Evolutionary conservation across 1,284 basidiomycete species (phyloP), one percentile per base, ranked within the genome.

Genomic region (Malassezia japonica): DNA sequence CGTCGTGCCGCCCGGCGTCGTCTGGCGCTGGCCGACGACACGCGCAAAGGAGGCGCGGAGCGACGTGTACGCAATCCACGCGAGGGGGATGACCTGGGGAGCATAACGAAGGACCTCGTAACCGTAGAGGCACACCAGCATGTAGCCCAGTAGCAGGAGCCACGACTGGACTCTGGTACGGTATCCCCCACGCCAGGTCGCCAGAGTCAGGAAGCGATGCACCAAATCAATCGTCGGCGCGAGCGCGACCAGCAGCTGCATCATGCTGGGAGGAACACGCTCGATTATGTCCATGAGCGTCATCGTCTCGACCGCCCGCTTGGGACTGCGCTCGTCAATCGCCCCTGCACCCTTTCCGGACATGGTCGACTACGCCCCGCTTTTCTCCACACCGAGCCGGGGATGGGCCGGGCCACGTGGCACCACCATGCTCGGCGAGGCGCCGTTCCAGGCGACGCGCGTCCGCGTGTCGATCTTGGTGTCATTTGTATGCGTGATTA

Each of bases 21-120:
- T 60, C 56, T 20, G 51, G 2, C 27, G 25, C 6, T 53, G 49
- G 15, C 56, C 56, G 2, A 49, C 40, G 8, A 59, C 57, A 28
- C 55, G 60, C 1, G 58, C 43, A 13, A 60, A 46, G 34, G 64
- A 63, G 27, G 46, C 49, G 20, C 53, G 35, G 10, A 67, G 23
- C 18, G 62, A 63, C 1, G 59, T 50, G 27, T 61, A 68, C 2
- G 36, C 55, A 25, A 72, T 56, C 40, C 55, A 60, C 29, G 40
- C 43, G 18, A 72, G 57, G 4, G 64, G 15, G 16, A 69, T 15
- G 4, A 55, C 46, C 39, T 72, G 68, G 13, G 70, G 68, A 3
- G 62, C 61, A 46, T 69, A 72, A 1, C 70, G 57, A 12, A 72
- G 24, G 2, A 65, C 42, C 45, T 68, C 64, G 50, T 72, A 72